Evolutionary conservation across 2,329 filamentous ascomycete species (phyloP), one percentile per base, ranked within the genome.

Genomic region (Dryadomyces quercus-mongolicae): DNA sequence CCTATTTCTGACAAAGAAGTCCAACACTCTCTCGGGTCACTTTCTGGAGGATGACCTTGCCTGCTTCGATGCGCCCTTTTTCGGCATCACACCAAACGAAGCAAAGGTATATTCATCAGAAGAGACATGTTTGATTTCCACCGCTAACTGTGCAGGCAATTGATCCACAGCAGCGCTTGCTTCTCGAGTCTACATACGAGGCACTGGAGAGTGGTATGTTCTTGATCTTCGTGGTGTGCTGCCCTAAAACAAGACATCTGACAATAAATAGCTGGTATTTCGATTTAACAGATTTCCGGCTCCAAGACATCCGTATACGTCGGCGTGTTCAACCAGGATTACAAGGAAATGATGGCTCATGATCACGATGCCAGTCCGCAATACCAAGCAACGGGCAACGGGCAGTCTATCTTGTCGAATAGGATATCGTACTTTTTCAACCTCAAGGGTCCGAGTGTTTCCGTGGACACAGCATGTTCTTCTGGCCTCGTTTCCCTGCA

Each of bases 401-500:
- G 62, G 1, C 59, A 63, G 18, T 62, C 64, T 6, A 68, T 72
- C 46, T 51, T 69, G 21, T 63, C 70, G 0, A 73, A 73, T 55
- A 64, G 71, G 7, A 58, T 74, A 1, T 72, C 67, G 0, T 70
- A 71, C 55, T 68, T 66, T 52, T 72, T 70, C 45, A 66, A 74
- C 55, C 62, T 74, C 25, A 60, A 60, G 15, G 71, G 72, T 0
- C 66, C 71, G 0, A 70, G 68, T 51, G 56, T 74, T 48, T 70
- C 68, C 0, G 58, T 74, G 0, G 71, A 75, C 54, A 75, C 73
- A 1, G 74, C 67, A 1, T 76, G 74, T 56, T 74, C 71, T 0
- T 65, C 66, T 5, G 67, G 65, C 22, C 58, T 75, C 2, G 62
- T 70, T 0, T 70, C 69, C 0, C 57, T 76, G 2, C 69, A 76